These are phyloP conservation scores for Suhomyces prunicola DNA, from an alignment of 805 yeast genomes.

Conservation along the genomic window DNA sequence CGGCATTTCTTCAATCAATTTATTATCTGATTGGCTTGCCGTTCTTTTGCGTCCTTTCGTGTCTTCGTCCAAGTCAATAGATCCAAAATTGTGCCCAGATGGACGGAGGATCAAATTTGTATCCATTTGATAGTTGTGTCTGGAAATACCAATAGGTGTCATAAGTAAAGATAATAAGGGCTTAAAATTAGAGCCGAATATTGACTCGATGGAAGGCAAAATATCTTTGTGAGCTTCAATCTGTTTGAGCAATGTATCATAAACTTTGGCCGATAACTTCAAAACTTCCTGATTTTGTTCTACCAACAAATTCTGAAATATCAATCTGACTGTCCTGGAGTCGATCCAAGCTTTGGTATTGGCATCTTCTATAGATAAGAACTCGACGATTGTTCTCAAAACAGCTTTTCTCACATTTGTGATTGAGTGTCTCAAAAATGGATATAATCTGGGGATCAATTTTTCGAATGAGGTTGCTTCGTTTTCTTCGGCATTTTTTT, in stretches of 20 bases:
- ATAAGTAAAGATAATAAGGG: constrained; percentile 66
- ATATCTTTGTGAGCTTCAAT: constrained; percentile 23
- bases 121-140: constrained; percentile 85
- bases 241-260: constrained; percentile 52
- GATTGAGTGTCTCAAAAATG: constrained; percentile 91
- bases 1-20: constrained; percentile 38
- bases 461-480: constrained; percentile 56
- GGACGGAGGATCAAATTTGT: constrained; percentile 72
- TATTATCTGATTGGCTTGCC: constrained; percentile 5
- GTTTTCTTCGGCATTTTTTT: constrained; percentile 48
- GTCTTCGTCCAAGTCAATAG: constrained; percentile 19
- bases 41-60: constrained; percentile 52
- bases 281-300: constrained; percentile 83
- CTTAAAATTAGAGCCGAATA: constrained; percentile 54
- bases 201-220: constrained; percentile 45
- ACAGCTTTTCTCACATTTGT: constrained; percentile 89
- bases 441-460: constrained; percentile 87
- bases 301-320: constrained; percentile 82
- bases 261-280: constrained; percentile 59
- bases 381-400: constrained; percentile 72
- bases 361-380: constrained; percentile 56
- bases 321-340: constrained; percentile 64
- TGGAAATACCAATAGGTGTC: constrained; percentile 94
- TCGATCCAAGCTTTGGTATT: constrained; percentile 69
- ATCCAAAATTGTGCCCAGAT: constrained; percentile 52